Percentiles rank a stretch among this genome's conserved stretches.
These are phyloP conservation scores for Sanguinoderma infundibulare DNA, from an alignment of 1,284 basidiomycete species.

Conservation along the genomic window DNA sequence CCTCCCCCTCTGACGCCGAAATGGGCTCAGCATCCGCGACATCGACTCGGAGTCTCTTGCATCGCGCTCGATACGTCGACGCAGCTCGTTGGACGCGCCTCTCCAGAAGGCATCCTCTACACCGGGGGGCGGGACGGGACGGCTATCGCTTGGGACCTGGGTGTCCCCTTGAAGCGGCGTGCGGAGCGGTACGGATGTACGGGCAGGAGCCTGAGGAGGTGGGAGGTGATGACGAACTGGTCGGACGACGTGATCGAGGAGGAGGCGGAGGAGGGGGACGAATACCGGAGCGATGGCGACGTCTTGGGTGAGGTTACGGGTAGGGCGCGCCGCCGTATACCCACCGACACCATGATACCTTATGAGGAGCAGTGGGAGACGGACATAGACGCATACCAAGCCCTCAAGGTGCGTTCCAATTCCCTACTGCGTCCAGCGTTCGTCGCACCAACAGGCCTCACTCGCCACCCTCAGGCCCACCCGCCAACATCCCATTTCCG, in stretches of 20 bases:
- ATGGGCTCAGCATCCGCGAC: constrained; percentile 63
- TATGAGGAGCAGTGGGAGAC: constrained; percentile 83
- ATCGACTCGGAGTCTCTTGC: constrained; percentile 86
- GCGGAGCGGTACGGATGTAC: constrained; percentile 40
- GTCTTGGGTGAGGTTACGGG: constrained; percentile 71
- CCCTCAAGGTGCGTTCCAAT: constrained; percentile 49
- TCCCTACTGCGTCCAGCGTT: too few species aligned
- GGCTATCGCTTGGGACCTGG: constrained; percentile 91
- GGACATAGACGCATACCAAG: constrained; percentile 53
- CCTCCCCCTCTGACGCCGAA: constrained; percentile 28
- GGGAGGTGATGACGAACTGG: constrained; percentile 85
- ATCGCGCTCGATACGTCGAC: constrained; percentile 89
- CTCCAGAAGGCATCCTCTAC: constrained; percentile 92
- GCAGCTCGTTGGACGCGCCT: constrained; percentile 58
- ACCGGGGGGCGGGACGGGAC: constrained; percentile 93
- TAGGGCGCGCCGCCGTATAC: constrained; percentile 29
- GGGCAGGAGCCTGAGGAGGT: constrained; percentile 42
- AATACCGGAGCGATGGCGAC: constrained; percentile 66
- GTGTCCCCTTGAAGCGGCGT: constrained; percentile 60
- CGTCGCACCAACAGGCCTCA: background rate
- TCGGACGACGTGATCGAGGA: constrained; percentile 71
- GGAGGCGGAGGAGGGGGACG: constrained; percentile 57
- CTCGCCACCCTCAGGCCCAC: constrained; percentile 10
- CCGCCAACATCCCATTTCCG: constrained; percentile 57
- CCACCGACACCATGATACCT: constrained; percentile 46